Base-by-base conservation (phyloP, 768 basidiomycete genomes). In the Termitomyces titanicus region DNA sequence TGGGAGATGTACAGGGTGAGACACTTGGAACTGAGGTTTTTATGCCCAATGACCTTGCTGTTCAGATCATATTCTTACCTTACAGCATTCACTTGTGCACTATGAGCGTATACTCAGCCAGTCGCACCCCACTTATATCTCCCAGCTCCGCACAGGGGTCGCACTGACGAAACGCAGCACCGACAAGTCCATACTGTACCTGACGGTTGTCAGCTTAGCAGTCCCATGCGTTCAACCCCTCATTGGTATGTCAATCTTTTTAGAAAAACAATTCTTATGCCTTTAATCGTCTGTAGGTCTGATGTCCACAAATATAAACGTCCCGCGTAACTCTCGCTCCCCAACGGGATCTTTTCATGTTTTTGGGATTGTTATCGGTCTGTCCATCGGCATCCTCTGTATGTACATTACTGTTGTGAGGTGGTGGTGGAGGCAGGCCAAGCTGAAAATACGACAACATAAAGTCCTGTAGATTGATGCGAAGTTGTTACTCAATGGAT, bases 1-100 rank as follows among this genome's bases (percentile, higher is more conserved):
- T 95, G 73, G 92, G 91, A 22, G 94, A 98, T 68, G 81, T 98
- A 2, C 91, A 94, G 75, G 94, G 94, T 93, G 27, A 33, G 9
- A 50, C 51, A 8, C 38, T 17, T n/a, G 25, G 4, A n/a, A n/a
- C 22, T 17, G 24, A 33, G 35, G n/a, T 39, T 8, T 22, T 40
- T 20, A 20, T 27, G 18, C 55, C 61, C 37, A 61, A 54, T 54
- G 35, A 58, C 37, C 35, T 50, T 11, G 22, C 33, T 38, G 24
- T 25, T 29, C 53, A 94, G 94, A 98, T 70, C 95, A 98, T 67
- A 93, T 97, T 61, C 69, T 94, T 22, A 85, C 91, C 3, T 74
- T 98, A 53, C 92, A 95, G 63, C 88, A 92, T 63, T 82, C 90
- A 1, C 79, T 98, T 54, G 78, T 74, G 11, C 89, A 96, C 69